Percentiles rank a stretch among this genome's conserved stretches.
These are phyloP conservation scores for Oenanthe sinensis DNA, from an alignment of 129 eudicot species.

Conservation along the genomic window DNA sequence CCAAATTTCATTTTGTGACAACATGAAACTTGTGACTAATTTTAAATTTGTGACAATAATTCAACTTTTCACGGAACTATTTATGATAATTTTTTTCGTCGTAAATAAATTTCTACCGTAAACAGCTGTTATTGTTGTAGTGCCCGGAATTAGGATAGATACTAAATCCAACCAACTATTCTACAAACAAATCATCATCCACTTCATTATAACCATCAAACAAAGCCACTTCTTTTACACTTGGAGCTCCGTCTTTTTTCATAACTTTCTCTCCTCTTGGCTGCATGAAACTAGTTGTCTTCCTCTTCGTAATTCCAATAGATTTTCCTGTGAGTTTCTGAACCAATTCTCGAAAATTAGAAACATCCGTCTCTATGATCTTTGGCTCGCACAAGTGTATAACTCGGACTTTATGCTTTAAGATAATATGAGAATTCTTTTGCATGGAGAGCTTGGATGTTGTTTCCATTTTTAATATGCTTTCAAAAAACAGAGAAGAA, in stretches of 20 bases:
- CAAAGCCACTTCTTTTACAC: not conserved
- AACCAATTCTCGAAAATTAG: slow-evolving; percentile 30
- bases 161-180: not conserved
- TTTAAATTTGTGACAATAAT: too few relatives aligned
- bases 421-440: slow-evolving; percentile 15
- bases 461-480: slow-evolving; percentile 14
- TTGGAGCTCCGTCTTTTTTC: not conserved
- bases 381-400: slow-evolving; percentile 32
- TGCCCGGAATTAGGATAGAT: not conserved
- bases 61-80: too few relatives aligned
- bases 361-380: slow-evolving; percentile 29
- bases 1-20: too few relatives aligned
- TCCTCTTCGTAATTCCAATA: not conserved
- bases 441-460: slow-evolving; percentile 16
- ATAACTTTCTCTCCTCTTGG: not conserved
- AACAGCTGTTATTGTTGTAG: too few relatives aligned
- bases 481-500: not conserved
- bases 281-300: not conserved
- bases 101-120: too few relatives aligned
- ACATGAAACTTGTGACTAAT: too few relatives aligned
- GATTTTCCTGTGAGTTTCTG: slow-evolving; percentile 28
- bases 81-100: too few relatives aligned
- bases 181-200: not conserved
- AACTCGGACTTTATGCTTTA: slow-evolving; percentile 32
- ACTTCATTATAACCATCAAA: not conserved